Evolutionary conservation across 148 eudicot genomes (phyloP).

Genomic region (Rhododendron ovatum): DNA sequence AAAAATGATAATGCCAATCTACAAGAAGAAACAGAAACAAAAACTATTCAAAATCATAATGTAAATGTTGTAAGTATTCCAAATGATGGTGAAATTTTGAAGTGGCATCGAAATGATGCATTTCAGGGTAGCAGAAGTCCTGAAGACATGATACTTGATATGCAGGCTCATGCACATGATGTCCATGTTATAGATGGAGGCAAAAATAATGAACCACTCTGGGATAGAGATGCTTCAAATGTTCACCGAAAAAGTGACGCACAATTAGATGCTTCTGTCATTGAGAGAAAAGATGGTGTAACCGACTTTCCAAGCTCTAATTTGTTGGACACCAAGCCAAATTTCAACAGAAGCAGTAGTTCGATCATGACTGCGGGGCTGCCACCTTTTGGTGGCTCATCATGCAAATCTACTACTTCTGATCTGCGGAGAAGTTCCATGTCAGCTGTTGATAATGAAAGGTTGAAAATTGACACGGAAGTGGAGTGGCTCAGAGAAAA

Average conservation of each 20-base stretch:
- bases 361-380: slow-evolving; percentile 36
- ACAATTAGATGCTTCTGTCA: slow-evolving; percentile 22
- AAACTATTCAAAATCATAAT: slow-evolving; percentile 12
- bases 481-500: slow-evolving; percentile 66
- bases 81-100: slow-evolving; percentile 9
- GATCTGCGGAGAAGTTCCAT: slow-evolving; percentile 45
- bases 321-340: slow-evolving; percentile 14
- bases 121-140: slow-evolving; percentile 7
- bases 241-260: slow-evolving; percentile 10
- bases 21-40: slow-evolving; percentile 9
- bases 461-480: slow-evolving; percentile 63
- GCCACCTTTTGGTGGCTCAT: slow-evolving; percentile 37
- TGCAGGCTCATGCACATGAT: slow-evolving; percentile 53
- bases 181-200: slow-evolving; percentile 58
- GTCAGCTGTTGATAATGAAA: slow-evolving; percentile 60
- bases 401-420: slow-evolving; percentile 19
- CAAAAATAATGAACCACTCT: slow-evolving; percentile 6
- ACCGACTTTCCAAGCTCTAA: slow-evolving; percentile 16
- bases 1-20: slow-evolving; percentile 12
- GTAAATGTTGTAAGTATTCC: slow-evolving; percentile 19
- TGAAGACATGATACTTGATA: neutral
- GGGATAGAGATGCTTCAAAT: slow-evolving; percentile 14
- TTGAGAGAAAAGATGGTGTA: slow-evolving; percentile 1
- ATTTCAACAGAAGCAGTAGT: slow-evolving; percentile 33
- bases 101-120: slow-evolving; percentile 8